A percentile compares a stretch with the other conserved stretches of the same genome.
These are phyloP conservation scores for Endothia cerciana DNA, from an alignment of 2,329 filamentous ascomycete genomes.

Conservation along the genomic window DNA sequence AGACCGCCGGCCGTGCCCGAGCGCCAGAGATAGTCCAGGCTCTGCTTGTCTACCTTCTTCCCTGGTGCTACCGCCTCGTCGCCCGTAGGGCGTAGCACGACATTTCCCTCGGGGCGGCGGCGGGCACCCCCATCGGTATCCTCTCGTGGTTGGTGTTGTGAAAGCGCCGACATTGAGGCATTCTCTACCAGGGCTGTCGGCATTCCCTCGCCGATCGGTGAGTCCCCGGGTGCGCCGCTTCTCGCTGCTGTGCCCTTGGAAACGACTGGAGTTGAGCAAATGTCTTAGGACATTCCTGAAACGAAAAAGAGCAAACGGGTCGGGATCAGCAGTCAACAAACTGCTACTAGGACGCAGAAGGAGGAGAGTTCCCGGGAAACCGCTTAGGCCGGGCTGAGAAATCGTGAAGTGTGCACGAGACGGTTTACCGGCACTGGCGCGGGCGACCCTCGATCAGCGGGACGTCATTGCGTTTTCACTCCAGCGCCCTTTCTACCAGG, in stretches of 20 bases:
- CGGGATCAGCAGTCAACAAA: conserved; percentile 10
- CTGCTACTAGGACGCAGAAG: not conserved
- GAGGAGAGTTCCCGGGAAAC: conserved; percentile 17
- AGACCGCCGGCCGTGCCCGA: conserved; percentile 86
- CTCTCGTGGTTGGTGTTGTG: conserved; percentile 45
- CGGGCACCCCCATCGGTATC: conserved; percentile 36
- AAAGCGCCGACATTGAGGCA: conserved; percentile 61
- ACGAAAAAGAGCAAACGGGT: conserved; percentile 1
- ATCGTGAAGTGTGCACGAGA: conserved; percentile 6
- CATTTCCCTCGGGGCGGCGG: conserved; percentile 36
- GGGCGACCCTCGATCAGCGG: conserved; percentile 14
- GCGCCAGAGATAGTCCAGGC: conserved; percentile 80
- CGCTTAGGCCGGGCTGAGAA: conserved; percentile 3
- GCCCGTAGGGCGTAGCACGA: conserved; percentile 54
- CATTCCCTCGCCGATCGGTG: conserved; percentile 48
- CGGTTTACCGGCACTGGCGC: too few species aligned
- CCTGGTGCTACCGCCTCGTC: conserved; percentile 53
- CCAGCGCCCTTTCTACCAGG: not conserved
- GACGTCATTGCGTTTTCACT: conserved; percentile 24
- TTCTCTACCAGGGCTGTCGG: conserved; percentile 59
- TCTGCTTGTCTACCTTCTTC: conserved; percentile 68
- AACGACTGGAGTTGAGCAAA: not conserved
- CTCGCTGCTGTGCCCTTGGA: conserved; percentile 24
- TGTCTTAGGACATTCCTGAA: not conserved
- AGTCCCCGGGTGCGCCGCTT: conserved; percentile 13